Conservation (phyloP, 139 green algal genomes). For the Picochlorum sp. region DNA sequence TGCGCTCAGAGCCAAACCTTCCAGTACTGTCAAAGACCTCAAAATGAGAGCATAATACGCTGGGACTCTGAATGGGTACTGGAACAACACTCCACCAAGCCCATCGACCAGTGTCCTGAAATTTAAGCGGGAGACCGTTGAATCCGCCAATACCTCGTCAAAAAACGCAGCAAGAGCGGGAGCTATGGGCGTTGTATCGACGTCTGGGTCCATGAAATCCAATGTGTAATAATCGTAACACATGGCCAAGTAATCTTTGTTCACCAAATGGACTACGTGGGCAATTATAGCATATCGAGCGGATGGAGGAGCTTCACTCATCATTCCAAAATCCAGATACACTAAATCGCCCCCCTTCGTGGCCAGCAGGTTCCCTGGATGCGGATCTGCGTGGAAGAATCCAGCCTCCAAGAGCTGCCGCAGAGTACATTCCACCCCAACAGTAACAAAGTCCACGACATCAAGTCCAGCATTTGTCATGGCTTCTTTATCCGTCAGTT, state of each 20-base stretch:
- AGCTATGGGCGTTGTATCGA: constrained; percentile 93
- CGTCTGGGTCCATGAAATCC: constrained; percentile 71
- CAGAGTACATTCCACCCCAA: constrained; percentile 92
- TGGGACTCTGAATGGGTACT: constrained; percentile 75
- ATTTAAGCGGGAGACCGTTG: constrained; percentile 59
- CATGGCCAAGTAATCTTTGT: constrained; percentile 74
- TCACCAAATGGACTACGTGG: constrained; percentile 96
- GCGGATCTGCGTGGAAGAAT: constrained; percentile 82
- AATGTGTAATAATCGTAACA: constrained; percentile 87
- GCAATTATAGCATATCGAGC: constrained; percentile 78
- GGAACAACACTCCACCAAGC: constrained; percentile 87
- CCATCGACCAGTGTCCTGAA: constrained; percentile 95
- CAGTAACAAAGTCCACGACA: constrained; percentile 89
- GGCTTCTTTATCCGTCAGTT: constrained; percentile 71
- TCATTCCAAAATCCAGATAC: constrained; percentile 93
- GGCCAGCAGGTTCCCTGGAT: constrained; percentile 88
- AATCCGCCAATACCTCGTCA: constrained; percentile 78
- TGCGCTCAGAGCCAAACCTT: constrained; percentile 67
- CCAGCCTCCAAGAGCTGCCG: constrained; percentile 73
- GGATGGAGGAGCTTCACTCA: constrained; percentile 68
- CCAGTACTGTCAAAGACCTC: constrained; percentile 87
- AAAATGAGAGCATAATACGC: constrained; percentile 97
- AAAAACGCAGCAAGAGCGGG: constrained; percentile 90
- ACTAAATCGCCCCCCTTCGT: constrained; percentile 72
- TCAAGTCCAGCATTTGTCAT: constrained; percentile 60